phyloP scores from a whole-genome alignment of 306 rosid genomes.

The Alnus rubra region DNA sequence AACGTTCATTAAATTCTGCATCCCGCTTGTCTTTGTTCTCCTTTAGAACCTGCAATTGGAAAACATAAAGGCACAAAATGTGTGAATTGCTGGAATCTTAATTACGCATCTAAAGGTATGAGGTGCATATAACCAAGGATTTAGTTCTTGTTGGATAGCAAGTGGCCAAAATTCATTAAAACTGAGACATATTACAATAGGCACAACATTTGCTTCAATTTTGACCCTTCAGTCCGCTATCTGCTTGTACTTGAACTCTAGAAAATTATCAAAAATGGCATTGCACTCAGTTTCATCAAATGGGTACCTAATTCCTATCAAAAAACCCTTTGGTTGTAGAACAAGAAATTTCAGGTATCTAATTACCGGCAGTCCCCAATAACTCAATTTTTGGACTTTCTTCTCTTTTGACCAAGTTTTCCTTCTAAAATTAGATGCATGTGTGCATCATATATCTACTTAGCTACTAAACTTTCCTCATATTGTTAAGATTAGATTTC shows the following conservation, averaged over 20 bases:
- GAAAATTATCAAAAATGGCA: background rate
- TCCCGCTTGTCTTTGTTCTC: constrained; percentile 90
- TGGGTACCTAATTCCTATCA: background rate
- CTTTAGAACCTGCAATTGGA: constrained; percentile 62
- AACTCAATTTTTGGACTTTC: background rate
- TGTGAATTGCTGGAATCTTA: background rate
- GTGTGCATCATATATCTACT: background rate
- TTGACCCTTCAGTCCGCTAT: too few species aligned
- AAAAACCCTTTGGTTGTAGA: background rate
- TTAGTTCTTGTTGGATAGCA: background rate
- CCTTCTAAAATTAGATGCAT: background rate
- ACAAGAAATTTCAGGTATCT: background rate
- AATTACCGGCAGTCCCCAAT: background rate
- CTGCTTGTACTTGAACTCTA: background rate
- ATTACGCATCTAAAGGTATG: background rate
- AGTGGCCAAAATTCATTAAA: background rate
- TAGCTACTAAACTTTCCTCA: background rate
- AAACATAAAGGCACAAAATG: background rate
- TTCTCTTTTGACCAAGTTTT: background rate
- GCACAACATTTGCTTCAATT: background rate
- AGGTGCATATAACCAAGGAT: background rate
- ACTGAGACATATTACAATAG: background rate
- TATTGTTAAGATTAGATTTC: background rate
- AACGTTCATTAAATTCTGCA: constrained; percentile 88
- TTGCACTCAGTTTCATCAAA: background rate